These are phyloP conservation scores for Xylariales sp. DNA, from an alignment of 2,329 filamentous ascomycete genomes.

Conservation along the genomic window DNA sequence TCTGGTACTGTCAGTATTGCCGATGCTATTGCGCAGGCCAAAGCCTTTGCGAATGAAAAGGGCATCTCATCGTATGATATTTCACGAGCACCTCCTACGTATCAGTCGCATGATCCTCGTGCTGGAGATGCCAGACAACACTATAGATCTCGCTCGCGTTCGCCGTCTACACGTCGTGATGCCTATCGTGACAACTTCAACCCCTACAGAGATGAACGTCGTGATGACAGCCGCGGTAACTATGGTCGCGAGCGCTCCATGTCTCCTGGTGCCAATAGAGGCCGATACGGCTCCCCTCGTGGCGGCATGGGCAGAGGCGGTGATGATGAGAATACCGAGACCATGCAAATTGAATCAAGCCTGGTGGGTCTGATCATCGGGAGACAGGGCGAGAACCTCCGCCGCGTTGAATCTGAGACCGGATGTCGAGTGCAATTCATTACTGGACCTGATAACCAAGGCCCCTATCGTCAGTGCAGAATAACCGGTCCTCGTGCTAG, in stretches of 20 bases:
- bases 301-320: constrained; percentile 44
- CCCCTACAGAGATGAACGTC: constrained; percentile 80
- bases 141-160: constrained; percentile 70
- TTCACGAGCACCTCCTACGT: constrained; percentile 38
- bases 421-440: constrained; percentile 85
- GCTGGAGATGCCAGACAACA: constrained; percentile 46
- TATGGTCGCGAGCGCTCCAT: constrained; percentile 67
- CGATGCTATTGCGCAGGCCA: constrained; percentile 80
- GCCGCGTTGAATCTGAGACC: constrained; percentile 78
- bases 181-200: constrained; percentile 72
- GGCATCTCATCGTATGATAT: constrained; percentile 60
- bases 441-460: constrained; percentile 66
- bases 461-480: constrained; percentile 75
- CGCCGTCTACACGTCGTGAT: constrained; percentile 63
- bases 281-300: constrained; percentile 51
- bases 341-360: constrained; percentile 79
- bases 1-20: constrained; percentile 79
- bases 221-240: constrained; percentile 57
- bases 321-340: constrained; percentile 72
- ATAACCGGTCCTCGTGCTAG: constrained; percentile 71
- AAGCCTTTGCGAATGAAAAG: constrained; percentile 75
- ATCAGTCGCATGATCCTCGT: constrained; percentile 36
- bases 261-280: constrained; percentile 55
- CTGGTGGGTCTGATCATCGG: constrained; percentile 89
- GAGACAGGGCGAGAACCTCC: constrained; percentile 81